Percentiles rank a stretch among this genome's conserved stretches.
These are phyloP conservation scores for Pythium diclinum DNA, from an alignment of 352 stramenopile genomes.

Conservation along the genomic window DNA sequence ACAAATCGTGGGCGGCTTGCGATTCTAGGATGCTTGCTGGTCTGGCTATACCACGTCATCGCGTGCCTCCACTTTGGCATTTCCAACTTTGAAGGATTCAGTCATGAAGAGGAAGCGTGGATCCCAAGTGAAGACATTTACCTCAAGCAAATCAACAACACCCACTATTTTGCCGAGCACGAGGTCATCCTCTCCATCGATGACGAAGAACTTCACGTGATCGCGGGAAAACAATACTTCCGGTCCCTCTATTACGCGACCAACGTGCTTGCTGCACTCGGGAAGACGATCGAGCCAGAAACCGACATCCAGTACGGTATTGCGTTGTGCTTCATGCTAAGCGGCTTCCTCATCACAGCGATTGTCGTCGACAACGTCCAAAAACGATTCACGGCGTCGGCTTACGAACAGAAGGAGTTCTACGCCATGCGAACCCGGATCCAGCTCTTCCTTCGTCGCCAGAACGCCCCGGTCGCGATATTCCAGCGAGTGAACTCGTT, in stretches of 20 bases:
- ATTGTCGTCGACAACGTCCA: conserved; percentile 52
- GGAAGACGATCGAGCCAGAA: conserved; percentile 38
- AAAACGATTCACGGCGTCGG: conserved; percentile 47
- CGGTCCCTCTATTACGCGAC: conserved; percentile 38
- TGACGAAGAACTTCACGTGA: conserved; percentile 22
- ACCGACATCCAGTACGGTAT: conserved; percentile 37
- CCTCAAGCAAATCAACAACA: conserved; percentile 25
- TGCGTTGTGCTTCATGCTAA: conserved; percentile 48
- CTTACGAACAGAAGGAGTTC: conserved; percentile 50
- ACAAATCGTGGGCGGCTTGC: conserved; percentile 37
- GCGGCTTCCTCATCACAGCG: conserved; percentile 47
- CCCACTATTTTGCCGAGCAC: conserved; percentile 10
- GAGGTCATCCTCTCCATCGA: background rate
- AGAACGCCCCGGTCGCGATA: conserved; percentile 38
- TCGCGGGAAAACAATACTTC: conserved; percentile 31
- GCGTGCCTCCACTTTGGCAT: conserved; percentile 43
- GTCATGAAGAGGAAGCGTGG: conserved; percentile 30
- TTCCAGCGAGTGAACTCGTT: conserved; percentile 46
- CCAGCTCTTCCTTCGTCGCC: conserved; percentile 41
- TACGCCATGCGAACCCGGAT: conserved; percentile 41
- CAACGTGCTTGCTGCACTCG: conserved; percentile 34
- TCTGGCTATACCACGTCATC: conserved; percentile 58
- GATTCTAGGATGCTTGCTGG: conserved; percentile 36
- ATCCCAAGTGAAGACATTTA: conserved; percentile 21
- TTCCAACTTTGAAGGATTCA: conserved; percentile 37